Base-by-base conservation (phyloP, 345 rosid genomes). In the Salix udensis region DNA sequence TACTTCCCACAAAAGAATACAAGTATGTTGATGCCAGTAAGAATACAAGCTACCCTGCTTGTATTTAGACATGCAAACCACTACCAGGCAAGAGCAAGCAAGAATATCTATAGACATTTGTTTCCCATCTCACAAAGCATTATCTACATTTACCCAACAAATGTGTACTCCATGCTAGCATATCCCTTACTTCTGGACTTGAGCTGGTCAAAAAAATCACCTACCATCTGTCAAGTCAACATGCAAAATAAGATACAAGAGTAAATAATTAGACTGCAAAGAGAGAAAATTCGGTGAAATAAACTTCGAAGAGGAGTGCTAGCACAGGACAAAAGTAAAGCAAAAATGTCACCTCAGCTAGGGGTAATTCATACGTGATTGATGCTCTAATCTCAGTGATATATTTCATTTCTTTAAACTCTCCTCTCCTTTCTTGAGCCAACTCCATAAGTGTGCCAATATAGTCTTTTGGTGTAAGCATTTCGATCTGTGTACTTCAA, bases 141-240 rank as follows among this genome's bases (percentile, higher is more conserved):
- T 39, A 62, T 71, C 73, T 36, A 72, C 70, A 86, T 83, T 84
- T 84, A 93, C 99, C 98, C 97, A 31, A 87, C 37, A 81, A 96
- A 86, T 26, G 88, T 88, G 82, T 96, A 96, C 80, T 96, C 99
- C 99, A 96, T 91, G 92, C 99, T 96, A 46, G 97, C 99, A 89
- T 96, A 96, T 52, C 99, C 99, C 84, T 93, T 96, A 80, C 93
- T 90, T 83, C 92, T 89, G 68, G 99, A 96, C 84, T 96, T 96
- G 44, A 96, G 83, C 77, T 93, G 99, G 77, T 96, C 99, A 81
- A 93, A 96, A 85, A 96, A 96, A 88, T 96, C 99, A 37, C 99
- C 99, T 68, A 96, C 96, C 99, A 96, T 96, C 99, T 96, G 87
- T 64, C 72, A 79, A 80, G 72, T 26, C 34, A 76, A 52, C 24